Evolutionary conservation across 1,139 yeast genomes (phyloP), one percentile per base, ranked within the genome.

Genomic region (Candida sanyaensis): DNA sequence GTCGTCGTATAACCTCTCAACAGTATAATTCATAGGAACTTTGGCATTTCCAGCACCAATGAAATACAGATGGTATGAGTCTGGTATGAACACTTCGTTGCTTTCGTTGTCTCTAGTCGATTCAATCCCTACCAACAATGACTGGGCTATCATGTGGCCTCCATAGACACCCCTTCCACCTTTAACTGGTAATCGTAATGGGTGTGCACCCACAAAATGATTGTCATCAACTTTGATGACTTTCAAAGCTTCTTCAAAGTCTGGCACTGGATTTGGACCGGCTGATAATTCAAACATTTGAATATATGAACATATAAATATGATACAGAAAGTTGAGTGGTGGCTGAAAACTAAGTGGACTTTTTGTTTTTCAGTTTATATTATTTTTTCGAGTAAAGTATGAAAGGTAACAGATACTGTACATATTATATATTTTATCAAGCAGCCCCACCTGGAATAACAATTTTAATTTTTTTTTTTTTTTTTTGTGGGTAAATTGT

Each of bases 91-190:
- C 42, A 56, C 62, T n/a, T 55, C 57, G 11, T 49, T 47, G 4
- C 54, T 50, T 11, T 12, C 17, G 3, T 36, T 23, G 30, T 50
- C 56, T 28, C 62, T 60, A 1, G 75, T 65, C 17, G 69, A 61
- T 47, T 70, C 78, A 36, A 84, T 70, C 1, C 88, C 87, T 1
- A 91, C 92, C 52, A 81, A 65, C 7, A 87, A 65, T 1, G 92
- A 71, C 61, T 88, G 96, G 1, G 90, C 88, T 40, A 87, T 83
- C 47, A 85, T 74, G 37, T 86, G 83, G 2, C 96, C 96, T 1
- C 96, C 96, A 67, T 86, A 88, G 1, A 87, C 83, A 1, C 92
- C 93, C 39, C 88, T 68, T 2, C 89, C 89, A 0, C 81, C 79
- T 2, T 70, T 66, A 8, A 73, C 50, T 1, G 80, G 80, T 9